phyloP scores from a whole-genome alignment of 2,329 filamentous ascomycete species.

The Periconia digitata region DNA sequence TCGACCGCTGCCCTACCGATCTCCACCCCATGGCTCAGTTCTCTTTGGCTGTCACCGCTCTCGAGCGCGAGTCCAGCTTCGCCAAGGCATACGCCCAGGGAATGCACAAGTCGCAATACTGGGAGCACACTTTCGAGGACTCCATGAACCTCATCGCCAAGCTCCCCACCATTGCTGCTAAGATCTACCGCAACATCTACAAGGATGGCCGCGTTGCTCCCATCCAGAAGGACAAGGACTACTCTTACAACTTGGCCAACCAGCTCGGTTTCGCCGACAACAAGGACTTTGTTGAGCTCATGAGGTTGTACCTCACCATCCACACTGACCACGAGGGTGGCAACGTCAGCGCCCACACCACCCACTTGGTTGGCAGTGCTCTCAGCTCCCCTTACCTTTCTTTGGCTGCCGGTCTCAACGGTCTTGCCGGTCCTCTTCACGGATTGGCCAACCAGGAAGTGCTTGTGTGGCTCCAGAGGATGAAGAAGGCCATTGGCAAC shows the following conservation, averaged over 20 bases:
- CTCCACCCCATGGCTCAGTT: slow-evolving; percentile 99
- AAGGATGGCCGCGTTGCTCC: slow-evolving; percentile 98
- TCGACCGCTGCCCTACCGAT: slow-evolving; percentile 98
- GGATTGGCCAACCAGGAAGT: slow-evolving; percentile 99
- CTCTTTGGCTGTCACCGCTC: slow-evolving; percentile 94
- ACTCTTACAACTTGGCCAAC: slow-evolving; percentile 99
- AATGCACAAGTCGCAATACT: slow-evolving; percentile 99
- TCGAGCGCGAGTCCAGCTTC: slow-evolving; percentile 97
- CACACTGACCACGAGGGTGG: slow-evolving; percentile 99
- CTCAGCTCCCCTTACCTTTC: slow-evolving; percentile 98
- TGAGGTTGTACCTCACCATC: slow-evolving; percentile 99
- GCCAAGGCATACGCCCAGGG: slow-evolving; percentile 99
- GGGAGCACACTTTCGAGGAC: slow-evolving; percentile 99
- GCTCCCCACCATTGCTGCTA: slow-evolving; percentile 94
- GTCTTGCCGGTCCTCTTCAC: slow-evolving; percentile 96
- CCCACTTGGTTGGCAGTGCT: slow-evolving; percentile 93
- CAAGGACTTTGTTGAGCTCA: slow-evolving; percentile 94
- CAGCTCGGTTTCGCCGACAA: slow-evolving; percentile 96
- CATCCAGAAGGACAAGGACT: slow-evolving; percentile 99
- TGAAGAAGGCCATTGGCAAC: slow-evolving; percentile 93
- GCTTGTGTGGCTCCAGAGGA: slow-evolving; percentile 97
- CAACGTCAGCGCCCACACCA: slow-evolving; percentile 98
- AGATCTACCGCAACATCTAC: slow-evolving; percentile 99
- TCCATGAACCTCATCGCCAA: slow-evolving; percentile 99
- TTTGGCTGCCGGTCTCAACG: slow-evolving; percentile 93